Evolutionary conservation across 768 basidiomycete species (phyloP).

Genomic region (Boletus rubescentipes): DNA sequence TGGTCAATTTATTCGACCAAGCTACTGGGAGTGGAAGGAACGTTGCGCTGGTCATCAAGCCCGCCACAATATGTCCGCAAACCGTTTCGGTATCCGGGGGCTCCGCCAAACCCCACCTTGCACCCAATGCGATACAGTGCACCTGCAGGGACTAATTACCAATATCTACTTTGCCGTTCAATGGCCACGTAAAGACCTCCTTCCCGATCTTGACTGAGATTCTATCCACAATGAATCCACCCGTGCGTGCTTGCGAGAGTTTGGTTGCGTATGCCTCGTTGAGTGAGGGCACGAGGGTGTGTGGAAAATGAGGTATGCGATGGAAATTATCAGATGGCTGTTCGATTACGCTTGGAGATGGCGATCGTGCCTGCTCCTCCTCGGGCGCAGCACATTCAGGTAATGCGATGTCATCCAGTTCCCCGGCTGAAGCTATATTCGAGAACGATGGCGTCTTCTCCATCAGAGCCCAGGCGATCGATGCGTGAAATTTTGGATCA

Average conservation of each 20-base stretch:
- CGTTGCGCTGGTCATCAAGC: constrained; percentile 56
- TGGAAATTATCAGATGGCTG: constrained; percentile 34
- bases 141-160: constrained; percentile 8
- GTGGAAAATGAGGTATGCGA: constrained; percentile 53
- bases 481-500: constrained; percentile 83
- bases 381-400: not conserved
- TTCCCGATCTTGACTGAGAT: constrained; percentile 73
- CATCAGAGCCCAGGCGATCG: constrained; percentile 85
- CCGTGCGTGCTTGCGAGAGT: constrained; percentile 44
- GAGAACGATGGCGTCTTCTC: constrained; percentile 24
- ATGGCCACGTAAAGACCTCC: constrained; percentile 51
- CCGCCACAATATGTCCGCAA: constrained; percentile 19
- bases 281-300: constrained; percentile 45
- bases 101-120: constrained; percentile 2
- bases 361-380: constrained; percentile 4
- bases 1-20: constrained; percentile 74
- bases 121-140: constrained; percentile 6
- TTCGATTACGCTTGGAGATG: constrained; percentile 5
- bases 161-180: constrained; percentile 22
- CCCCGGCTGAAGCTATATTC: constrained; percentile 4
- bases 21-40: constrained; percentile 70
- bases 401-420: constrained; percentile 1
- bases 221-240: constrained; percentile 50
- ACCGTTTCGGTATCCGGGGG: constrained; percentile 5
- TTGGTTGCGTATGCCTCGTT: constrained; percentile 45